Percentiles rank a stretch among this genome's conserved stretches.
phyloP scores from a whole-genome alignment of 208 protist genomes.

The Acanthamoeba castellanii region DNA sequence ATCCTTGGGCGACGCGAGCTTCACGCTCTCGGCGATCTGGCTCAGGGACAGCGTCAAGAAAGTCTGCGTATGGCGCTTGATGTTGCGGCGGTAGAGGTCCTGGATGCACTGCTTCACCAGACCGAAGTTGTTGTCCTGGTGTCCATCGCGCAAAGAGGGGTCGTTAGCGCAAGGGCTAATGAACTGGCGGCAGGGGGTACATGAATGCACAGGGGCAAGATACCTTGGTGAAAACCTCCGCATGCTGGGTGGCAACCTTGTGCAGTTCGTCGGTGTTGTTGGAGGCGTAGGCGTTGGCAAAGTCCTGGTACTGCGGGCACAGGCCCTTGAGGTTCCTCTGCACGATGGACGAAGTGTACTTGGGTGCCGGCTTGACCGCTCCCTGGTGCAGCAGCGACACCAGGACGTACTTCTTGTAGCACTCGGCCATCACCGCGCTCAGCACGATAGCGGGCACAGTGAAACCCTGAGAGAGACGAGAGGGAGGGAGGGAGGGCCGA shows the following conservation, averaged over 20 bases:
- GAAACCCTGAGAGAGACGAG: conserved; percentile 66
- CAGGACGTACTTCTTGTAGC: conserved; percentile 88
- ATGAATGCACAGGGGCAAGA: not conserved
- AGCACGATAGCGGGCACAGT: conserved; percentile 82
- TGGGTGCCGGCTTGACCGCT: conserved; percentile 72
- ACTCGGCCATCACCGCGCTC: conserved; percentile 86
- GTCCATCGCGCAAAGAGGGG: not conserved
- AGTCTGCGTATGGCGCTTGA: conserved; percentile 87
- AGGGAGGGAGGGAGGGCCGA: not conserved
- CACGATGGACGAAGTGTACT: conserved; percentile 79
- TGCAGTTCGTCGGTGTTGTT: conserved; percentile 74
- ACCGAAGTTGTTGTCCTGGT: conserved; percentile 86
- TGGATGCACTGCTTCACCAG: conserved; percentile 85
- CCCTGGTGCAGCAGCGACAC: conserved; percentile 83
- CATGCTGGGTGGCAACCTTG: conserved; percentile 49
- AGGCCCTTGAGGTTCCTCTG: conserved; percentile 84
- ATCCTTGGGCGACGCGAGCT: conserved; percentile 75
- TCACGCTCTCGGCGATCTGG: conserved; percentile 84
- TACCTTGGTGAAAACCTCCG: conserved; percentile 80
- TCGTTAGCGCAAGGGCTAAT: not conserved
- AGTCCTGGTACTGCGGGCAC: conserved; percentile 84
- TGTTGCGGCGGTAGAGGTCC: conserved; percentile 81
- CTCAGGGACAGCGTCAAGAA: conserved; percentile 87
- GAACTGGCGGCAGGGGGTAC: not conserved
- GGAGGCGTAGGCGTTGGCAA: conserved; percentile 76